Evolutionary conservation across 192 early-diverging fungal species (phyloP).

Genomic region (Coemansia pectinata): DNA sequence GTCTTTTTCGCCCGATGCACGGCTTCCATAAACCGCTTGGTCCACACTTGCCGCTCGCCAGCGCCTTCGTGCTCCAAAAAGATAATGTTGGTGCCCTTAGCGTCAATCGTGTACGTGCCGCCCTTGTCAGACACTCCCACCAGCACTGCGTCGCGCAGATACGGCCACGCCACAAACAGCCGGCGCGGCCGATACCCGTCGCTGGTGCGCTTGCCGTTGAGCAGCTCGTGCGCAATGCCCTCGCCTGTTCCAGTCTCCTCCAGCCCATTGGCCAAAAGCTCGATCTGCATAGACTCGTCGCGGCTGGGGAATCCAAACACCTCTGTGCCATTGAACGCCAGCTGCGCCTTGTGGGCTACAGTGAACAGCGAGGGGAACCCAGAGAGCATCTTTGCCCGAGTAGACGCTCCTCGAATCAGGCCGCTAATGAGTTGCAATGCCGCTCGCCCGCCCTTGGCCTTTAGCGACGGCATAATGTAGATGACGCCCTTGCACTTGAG

Average conservation of each 20-base stretch:
- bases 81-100: conserved; percentile 13
- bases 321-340: conserved; percentile 79
- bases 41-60: conserved; percentile 30
- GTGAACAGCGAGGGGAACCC: conserved; percentile 93
- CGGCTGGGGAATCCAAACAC: conserved; percentile 83
- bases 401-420: conserved; percentile 62
- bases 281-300: conserved; percentile 52
- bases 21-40: conserved; percentile 28
- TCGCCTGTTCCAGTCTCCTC: conserved; percentile 10
- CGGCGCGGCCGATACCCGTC: conserved; percentile 37
- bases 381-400: conserved; percentile 64
- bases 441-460: conserved; percentile 14
- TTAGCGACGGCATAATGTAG: conserved; percentile 66
- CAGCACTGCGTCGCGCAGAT: conserved; percentile 78
- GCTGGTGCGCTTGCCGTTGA: conserved; percentile 27
- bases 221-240: conserved; percentile 31
- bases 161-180: conserved; percentile 75
- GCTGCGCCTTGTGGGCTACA: conserved; percentile 63
- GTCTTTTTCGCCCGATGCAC: conserved; percentile 25
- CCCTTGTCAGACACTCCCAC: conserved; percentile 70
- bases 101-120: conserved; percentile 55
- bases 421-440: conserved; percentile 56
- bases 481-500: conserved; percentile 57
- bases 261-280: conserved; percentile 16
- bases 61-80: conserved; percentile 11